Conservation (phyloP, 108 stramenopile species). For the Seminavis robusta region DNA sequence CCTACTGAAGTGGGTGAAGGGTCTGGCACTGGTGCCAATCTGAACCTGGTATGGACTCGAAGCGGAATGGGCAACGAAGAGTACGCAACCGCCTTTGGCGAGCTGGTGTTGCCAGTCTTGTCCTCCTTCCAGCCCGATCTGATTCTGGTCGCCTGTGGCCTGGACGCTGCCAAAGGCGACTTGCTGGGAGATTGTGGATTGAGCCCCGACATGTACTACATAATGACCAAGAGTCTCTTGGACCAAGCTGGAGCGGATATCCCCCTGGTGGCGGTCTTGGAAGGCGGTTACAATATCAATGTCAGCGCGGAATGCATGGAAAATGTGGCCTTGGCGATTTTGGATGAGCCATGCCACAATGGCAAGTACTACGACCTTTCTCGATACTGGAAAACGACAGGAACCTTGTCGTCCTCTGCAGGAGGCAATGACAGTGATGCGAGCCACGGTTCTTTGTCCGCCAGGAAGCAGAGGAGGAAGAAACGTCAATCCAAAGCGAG, state of each 20-base stretch:
- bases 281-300: conserved; percentile 63
- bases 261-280: conserved; percentile 48
- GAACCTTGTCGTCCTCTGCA: too few species aligned
- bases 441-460: too few species aligned
- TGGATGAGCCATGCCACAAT: conserved; percentile 23
- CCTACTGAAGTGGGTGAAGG: conserved; percentile 43
- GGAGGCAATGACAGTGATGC: too few species aligned
- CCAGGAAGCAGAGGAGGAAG: too few species aligned
- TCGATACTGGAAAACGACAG: too few species aligned
- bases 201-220: conserved; percentile 19
- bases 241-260: conserved; percentile 6
- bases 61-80: conserved; percentile 32
- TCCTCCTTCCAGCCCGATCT: conserved; percentile 24
- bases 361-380: too few species aligned
- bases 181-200: conserved; percentile 35
- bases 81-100: conserved; percentile 39
- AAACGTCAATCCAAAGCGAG: too few species aligned
- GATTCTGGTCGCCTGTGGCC: conserved; percentile 49
- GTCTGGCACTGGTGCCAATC: conserved; percentile 28
- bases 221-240: conserved; percentile 21
- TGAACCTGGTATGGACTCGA: conserved; percentile 39
- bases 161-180: conserved; percentile 62
- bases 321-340: conserved; percentile 18
- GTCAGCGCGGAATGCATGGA: conserved; percentile 34
- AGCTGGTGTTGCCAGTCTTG: conserved; percentile 38